phyloP scores from a whole-genome alignment of 192 early-diverging fungal genomes.

The Rhizophlyctis rosea region DNA sequence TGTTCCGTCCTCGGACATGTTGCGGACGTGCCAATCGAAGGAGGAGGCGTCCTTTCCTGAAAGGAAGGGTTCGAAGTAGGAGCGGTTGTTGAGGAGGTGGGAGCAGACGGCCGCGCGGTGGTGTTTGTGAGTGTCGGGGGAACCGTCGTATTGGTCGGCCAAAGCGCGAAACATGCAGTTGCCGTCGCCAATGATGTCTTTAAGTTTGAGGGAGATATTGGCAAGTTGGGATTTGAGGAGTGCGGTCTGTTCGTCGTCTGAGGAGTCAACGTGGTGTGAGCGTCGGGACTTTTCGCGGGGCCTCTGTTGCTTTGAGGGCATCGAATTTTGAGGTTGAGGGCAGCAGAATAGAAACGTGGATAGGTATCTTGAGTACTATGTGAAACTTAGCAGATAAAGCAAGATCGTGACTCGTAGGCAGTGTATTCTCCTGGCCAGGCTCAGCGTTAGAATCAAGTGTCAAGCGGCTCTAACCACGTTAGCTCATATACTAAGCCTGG shows the following conservation, averaged over 20 bases:
- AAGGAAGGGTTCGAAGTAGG: constrained; percentile 30
- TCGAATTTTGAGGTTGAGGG: too few relatives aligned
- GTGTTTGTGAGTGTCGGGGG: constrained; percentile 6
- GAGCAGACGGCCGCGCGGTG: constrained; percentile 8
- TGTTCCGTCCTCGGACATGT: constrained; percentile 27
- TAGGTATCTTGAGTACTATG: too few relatives aligned
- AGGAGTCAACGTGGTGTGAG: too few relatives aligned
- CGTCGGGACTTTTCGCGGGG: too few relatives aligned
- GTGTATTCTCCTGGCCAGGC: too few relatives aligned
- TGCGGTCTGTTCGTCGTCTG: constrained; percentile 6
- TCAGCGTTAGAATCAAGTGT: too few relatives aligned
- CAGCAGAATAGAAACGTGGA: neutral
- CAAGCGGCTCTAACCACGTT: too few relatives aligned
- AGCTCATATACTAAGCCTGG: too few relatives aligned
- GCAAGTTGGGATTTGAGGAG: constrained; percentile 14
- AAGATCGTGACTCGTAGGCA: too few relatives aligned
- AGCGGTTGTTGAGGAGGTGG: constrained; percentile 22
- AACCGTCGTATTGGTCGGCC: constrained; percentile 26
- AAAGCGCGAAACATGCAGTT: constrained; percentile 41
- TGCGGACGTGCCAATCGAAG: constrained; percentile 12
- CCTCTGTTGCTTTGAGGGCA: too few relatives aligned
- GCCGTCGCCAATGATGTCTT: constrained; percentile 32
- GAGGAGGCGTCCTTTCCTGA: constrained; percentile 27
- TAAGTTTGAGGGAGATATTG: constrained; percentile 4
- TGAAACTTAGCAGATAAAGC: too few relatives aligned